phyloP scores from a whole-genome alignment of 1,284 basidiomycete genomes.

The Fomitopsis betulina region DNA sequence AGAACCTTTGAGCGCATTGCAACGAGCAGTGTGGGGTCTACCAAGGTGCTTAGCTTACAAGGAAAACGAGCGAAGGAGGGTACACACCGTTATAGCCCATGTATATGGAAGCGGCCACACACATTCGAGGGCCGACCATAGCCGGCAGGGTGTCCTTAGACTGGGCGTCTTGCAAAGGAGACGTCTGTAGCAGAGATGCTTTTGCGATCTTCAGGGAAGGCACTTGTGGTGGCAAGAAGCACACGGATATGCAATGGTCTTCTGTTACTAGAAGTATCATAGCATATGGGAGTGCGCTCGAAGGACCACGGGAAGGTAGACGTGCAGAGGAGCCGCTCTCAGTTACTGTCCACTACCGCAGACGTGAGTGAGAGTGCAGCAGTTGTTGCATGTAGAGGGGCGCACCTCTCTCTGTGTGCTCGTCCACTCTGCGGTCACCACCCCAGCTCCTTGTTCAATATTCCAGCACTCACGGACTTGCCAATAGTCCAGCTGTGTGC shows the following conservation, averaged over 20 bases:
- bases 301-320: conserved; percentile 27
- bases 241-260: conserved; percentile 24
- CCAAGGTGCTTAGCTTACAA: background rate
- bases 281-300: conserved; percentile 17
- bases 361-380: background rate
- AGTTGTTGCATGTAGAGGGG: background rate
- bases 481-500: conserved; percentile 58
- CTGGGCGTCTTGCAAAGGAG: conserved; percentile 14
- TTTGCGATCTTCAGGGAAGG: conserved; percentile 19
- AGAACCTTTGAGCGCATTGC: conserved; percentile 50
- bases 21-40: conserved; percentile 58
- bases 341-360: conserved; percentile 26
- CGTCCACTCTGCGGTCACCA: conserved; percentile 61
- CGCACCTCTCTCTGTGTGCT: conserved; percentile 55
- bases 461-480: conserved; percentile 52
- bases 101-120: conserved; percentile 59
- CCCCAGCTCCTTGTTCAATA: conserved; percentile 45
- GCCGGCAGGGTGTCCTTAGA: conserved; percentile 29
- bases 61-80: background rate
- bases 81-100: conserved; percentile 56
- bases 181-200: conserved; percentile 18
- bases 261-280: conserved; percentile 30
- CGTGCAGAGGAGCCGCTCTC: conserved; percentile 26
- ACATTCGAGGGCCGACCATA: conserved; percentile 42
- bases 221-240: conserved; percentile 16